These are phyloP conservation scores for Aspergillus clavatus DNA, from an alignment of 2,329 filamentous ascomycete genomes.

Conservation along the genomic window DNA sequence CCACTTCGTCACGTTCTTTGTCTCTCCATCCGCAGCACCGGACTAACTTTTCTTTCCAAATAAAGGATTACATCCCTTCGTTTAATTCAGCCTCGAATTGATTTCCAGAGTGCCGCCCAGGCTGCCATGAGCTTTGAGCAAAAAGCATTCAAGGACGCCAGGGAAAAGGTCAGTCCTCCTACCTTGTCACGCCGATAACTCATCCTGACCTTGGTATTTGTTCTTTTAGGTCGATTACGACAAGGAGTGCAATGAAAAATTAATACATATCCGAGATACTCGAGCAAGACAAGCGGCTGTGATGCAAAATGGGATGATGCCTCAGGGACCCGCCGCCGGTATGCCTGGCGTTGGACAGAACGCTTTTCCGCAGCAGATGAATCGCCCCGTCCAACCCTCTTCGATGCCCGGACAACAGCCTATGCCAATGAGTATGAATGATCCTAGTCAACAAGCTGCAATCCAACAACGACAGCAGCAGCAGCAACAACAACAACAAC, in stretches of 20 bases:
- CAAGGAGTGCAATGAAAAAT: conserved; percentile 41
- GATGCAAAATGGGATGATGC: conserved; percentile 39
- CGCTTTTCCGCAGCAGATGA: conserved; percentile 48
- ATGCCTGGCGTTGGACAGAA: conserved; percentile 35
- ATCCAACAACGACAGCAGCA: conserved; percentile 30
- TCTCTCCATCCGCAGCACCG: not conserved
- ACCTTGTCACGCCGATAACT: not conserved
- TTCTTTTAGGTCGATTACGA: conserved; percentile 40
- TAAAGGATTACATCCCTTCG: conserved; percentile 44
- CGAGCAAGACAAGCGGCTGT: conserved; percentile 40
- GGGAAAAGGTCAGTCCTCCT: conserved; percentile 25
- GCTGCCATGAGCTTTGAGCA: conserved; percentile 43
- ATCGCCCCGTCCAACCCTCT: conserved; percentile 48
- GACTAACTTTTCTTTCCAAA: conserved; percentile 8
- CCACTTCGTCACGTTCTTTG: not conserved
- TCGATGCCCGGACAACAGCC: conserved; percentile 41
- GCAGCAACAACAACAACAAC: conserved; percentile 30
- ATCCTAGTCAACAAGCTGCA: conserved; percentile 28
- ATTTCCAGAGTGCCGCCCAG: conserved; percentile 34
- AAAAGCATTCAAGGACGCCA: conserved; percentile 41
- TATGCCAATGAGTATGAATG: conserved; percentile 34
- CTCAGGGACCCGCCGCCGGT: conserved; percentile 29
- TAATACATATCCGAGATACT: conserved; percentile 42
- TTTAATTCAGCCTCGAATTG: conserved; percentile 41
- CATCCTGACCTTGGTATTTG: not conserved